A percentile compares a stretch with the other conserved stretches of the same genome.
Conservation (phyloP, 2,329 filamentous ascomycete genomes). For the Zalaria obscura region DNA sequence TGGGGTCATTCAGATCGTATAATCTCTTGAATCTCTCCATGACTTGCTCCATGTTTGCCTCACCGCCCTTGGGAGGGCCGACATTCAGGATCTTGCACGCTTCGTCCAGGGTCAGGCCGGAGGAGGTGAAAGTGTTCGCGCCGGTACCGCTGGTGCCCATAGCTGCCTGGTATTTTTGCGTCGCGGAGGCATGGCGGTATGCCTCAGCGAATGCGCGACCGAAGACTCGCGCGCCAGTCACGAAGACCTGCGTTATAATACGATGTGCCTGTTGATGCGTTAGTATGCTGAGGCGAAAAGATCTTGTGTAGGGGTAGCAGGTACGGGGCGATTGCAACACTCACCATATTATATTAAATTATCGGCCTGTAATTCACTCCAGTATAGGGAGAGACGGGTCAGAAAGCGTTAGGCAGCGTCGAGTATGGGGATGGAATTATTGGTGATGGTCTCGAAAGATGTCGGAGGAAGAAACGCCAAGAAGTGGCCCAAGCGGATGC, state of each 20-base stretch:
- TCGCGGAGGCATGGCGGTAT: conserved; percentile 82
- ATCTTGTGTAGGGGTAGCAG: conserved; percentile 10
- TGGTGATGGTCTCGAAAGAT: too few species aligned
- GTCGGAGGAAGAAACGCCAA: too few species aligned
- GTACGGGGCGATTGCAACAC: too few species aligned
- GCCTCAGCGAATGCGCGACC: conserved; percentile 87
- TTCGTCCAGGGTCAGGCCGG: conserved; percentile 84
- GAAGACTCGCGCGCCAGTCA: conserved; percentile 82
- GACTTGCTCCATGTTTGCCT: conserved; percentile 65
- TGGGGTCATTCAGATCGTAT: conserved; percentile 86
- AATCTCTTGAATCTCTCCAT: conserved; percentile 83
- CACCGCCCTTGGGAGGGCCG: conserved; percentile 66
- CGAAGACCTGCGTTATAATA: conserved; percentile 82
- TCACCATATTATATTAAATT: too few species aligned
- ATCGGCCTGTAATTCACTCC: too few species aligned
- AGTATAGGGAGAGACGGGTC: too few species aligned
- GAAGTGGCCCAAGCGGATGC: too few species aligned
- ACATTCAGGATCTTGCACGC: conserved; percentile 96
- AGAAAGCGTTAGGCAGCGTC: too few species aligned
- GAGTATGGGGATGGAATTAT: too few species aligned
- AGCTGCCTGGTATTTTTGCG: conserved; percentile 19
- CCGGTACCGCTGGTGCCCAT: conserved; percentile 8
- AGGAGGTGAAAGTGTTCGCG: conserved; percentile 45
- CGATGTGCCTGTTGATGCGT: conserved; percentile 61
- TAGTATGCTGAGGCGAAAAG: neutral